phyloP scores from a whole-genome alignment of 1,284 basidiomycete species.

The Stygiomarasmius scandens region DNA sequence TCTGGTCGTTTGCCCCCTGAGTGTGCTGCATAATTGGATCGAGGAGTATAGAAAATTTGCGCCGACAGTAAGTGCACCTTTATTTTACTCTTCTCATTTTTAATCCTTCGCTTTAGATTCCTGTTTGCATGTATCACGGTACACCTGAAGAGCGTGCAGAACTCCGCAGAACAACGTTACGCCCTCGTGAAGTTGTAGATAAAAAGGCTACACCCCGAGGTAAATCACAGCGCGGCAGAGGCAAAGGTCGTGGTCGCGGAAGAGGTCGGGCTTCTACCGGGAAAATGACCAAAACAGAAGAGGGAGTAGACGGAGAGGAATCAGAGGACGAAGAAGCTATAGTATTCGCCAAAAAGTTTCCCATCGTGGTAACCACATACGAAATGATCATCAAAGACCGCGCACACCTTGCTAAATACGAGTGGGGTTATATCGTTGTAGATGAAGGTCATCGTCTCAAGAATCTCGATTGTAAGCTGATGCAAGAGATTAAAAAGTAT shows the following conservation, averaged over 20 bases:
- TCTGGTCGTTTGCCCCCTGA: slow-evolving; percentile 89
- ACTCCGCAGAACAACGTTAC: slow-evolving; percentile 65
- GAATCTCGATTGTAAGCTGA: slow-evolving; percentile 89
- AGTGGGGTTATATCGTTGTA: slow-evolving; percentile 94
- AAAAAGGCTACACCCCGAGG: slow-evolving; percentile 4
- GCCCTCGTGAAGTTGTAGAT: slow-evolving; percentile 20
- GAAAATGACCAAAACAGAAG: slow-evolving; percentile 1
- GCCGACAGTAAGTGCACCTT: slow-evolving; percentile 54
- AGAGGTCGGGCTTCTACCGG: neutral
- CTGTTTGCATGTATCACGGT: slow-evolving; percentile 90
- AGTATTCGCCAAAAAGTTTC: slow-evolving; percentile 44
- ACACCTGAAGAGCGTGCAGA: slow-evolving; percentile 75
- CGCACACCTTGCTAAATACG: slow-evolving; percentile 63
- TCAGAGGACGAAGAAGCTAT: slow-evolving; percentile 21
- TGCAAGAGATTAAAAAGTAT: slow-evolving; percentile 91
- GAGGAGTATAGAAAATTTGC: slow-evolving; percentile 88
- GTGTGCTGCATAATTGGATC: slow-evolving; percentile 91
- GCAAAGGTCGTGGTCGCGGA: slow-evolving; percentile 15
- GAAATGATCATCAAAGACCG: slow-evolving; percentile 92
- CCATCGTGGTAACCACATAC: slow-evolving; percentile 89
- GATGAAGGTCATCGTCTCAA: slow-evolving; percentile 96
- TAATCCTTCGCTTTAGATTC: slow-evolving; percentile 55
- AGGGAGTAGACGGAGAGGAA: slow-evolving; percentile 19
- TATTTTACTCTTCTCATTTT: neutral
- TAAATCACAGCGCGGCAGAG: slow-evolving; percentile 13